Conservation (phyloP, 1,139 yeast species). For the Taphrina flavorubra region DNA sequence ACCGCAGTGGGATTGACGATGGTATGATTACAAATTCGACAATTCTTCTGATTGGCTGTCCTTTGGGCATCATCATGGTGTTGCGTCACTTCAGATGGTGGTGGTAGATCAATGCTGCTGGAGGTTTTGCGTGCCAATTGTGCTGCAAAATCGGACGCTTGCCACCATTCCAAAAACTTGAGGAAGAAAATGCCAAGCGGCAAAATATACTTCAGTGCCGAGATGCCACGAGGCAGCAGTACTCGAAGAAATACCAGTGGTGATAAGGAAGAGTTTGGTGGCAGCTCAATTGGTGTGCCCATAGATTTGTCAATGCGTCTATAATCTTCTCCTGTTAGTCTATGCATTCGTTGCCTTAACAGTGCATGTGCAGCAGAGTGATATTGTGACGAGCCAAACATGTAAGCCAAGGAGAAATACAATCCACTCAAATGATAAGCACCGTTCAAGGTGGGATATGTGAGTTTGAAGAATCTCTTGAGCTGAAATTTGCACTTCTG, state of each 20-base stretch:
- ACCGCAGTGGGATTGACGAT: conserved; percentile 82
- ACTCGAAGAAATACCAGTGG: conserved; percentile 32
- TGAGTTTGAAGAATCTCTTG: conserved; percentile 60
- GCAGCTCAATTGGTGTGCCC: conserved; percentile 17
- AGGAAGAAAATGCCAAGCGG: conserved; percentile 84
- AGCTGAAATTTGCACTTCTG: conserved; percentile 49
- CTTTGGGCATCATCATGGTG: conserved; percentile 29
- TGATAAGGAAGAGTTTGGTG: conserved; percentile 37
- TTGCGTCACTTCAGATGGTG: conserved; percentile 20
- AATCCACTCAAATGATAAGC: conserved; percentile 60
- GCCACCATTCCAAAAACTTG: conserved; percentile 96
- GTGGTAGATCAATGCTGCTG: conserved; percentile 34
- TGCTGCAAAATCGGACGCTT: conserved; percentile 72
- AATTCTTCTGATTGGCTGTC: conserved; percentile 49
- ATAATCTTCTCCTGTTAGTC: conserved; percentile 70
- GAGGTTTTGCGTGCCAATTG: conserved; percentile 62
- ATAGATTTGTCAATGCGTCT: conserved; percentile 42
- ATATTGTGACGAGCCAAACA: conserved; percentile 71
- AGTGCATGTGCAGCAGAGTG: conserved; percentile 69
- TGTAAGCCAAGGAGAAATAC: conserved; percentile 66
- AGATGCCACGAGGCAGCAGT: conserved; percentile 30
- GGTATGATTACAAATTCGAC: conserved; percentile 74
- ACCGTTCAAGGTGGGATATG: conserved; percentile 67
- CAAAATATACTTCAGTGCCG: conserved; percentile 55
- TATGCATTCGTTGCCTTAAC: conserved; percentile 69